Evolutionary conservation across 441 rosid genomes (phyloP), one percentile per base, ranked within the genome.

Genomic region (Viola pubescens): DNA sequence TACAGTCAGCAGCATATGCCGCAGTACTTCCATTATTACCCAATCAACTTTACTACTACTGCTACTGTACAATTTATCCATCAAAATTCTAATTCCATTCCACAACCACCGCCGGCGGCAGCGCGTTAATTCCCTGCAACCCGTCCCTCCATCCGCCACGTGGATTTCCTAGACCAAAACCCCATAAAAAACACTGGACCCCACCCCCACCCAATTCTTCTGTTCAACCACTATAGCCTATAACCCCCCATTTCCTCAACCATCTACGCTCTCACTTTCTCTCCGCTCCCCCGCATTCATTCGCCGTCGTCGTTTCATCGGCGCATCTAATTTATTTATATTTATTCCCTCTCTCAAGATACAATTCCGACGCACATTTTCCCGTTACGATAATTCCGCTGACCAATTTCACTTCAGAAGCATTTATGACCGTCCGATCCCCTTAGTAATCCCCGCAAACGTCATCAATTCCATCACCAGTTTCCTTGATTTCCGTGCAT

Each of bases 361-460:
- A 37, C 5, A 43, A 3, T 1, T 9, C 46, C 46, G 9, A 5
- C 40, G 57, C 37, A 55, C 8, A 6, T 0, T n/a, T n/a, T 16
- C 8, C 55, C 54, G 19, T 45, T 40, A 11, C 51, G 44, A 19
- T 7, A 59, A 26, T 40, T 63, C 45, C 7, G 44, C 45, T 52
- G 8, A 10, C 13, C 6, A 40, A 16, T 37, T 37, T 13, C 45
- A 37, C 51, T 37, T 51, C 60, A 47, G 59, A 40, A 48, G 53
- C 80, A 64, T 73, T 80, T 47, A 48, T 61, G 67, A 71, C 77
- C 81, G 59, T 60, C 58, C 7, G 81, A 79, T 77, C 78, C 47
- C 26, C 68, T 66, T 68, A 68, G 72, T 70, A 79, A 74, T 71
- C 64, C 59, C 56, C 64, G 59, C 43, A 48, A 10, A 6, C 42